phyloP scores from a whole-genome alignment of 305 asterid genomes.

The Solanum hybrid region DNA sequence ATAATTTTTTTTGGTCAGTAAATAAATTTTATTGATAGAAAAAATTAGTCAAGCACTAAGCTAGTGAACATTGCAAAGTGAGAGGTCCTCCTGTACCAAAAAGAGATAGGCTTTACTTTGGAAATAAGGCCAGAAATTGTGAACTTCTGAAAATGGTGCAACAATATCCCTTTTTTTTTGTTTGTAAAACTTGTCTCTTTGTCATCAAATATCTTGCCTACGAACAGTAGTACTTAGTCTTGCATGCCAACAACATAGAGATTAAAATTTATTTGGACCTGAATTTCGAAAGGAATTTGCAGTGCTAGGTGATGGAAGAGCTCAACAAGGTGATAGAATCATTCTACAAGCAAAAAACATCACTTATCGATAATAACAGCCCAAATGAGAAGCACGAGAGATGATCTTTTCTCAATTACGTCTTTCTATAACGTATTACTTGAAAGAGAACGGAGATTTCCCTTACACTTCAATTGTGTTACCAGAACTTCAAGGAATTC shows the following conservation, averaged over 20 bases:
- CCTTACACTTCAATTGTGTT: background rate
- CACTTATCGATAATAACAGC: background rate
- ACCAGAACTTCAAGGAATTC: background rate
- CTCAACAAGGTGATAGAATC: background rate
- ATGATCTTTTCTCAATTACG: background rate
- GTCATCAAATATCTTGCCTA: background rate
- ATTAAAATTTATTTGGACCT: background rate
- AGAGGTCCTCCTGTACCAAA: background rate
- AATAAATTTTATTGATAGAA: background rate
- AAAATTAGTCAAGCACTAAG: background rate
- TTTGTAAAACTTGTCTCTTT: background rate
- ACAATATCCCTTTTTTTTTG: background rate
- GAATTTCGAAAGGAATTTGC: conserved; percentile 1
- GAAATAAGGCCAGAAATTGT: background rate
- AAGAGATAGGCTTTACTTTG: background rate
- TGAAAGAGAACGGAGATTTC: background rate
- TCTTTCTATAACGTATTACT: background rate
- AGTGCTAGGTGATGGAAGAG: conserved; percentile 3
- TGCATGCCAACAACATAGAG: background rate
- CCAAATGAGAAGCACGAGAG: background rate
- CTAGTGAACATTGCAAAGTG: background rate
- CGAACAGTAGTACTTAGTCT: background rate
- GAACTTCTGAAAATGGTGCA: background rate
- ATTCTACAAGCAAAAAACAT: background rate
- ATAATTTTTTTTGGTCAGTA: background rate